A percentile compares a stretch with the other conserved stretches of the same genome.
Evolutionary conservation across 2,329 filamentous ascomycete species (phyloP).

Genomic region (Ophiostoma triangulosporum): DNA sequence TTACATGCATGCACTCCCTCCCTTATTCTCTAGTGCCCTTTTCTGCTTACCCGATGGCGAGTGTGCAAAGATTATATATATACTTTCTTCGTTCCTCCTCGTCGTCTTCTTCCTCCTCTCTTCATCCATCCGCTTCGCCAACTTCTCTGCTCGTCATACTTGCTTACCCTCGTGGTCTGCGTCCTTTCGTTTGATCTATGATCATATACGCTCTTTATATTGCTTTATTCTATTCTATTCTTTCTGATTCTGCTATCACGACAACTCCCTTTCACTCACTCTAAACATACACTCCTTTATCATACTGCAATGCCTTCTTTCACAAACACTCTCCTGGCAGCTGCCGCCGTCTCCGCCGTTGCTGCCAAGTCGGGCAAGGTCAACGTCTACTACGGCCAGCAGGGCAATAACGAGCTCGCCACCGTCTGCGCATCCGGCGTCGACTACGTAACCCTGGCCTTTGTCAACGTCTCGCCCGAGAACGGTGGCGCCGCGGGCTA

Average conservation of each 20-base stretch:
- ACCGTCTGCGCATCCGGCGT: slow-evolving; percentile 22
- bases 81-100: slow-evolving; percentile 1
- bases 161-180: slow-evolving; percentile 15
- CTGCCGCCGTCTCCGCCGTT: slow-evolving; percentile 15
- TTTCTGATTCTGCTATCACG: background rate
- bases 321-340: slow-evolving; percentile 18
- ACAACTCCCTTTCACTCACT: too few species aligned
- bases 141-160: slow-evolving; percentile 2
- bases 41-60: background rate
- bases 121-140: background rate
- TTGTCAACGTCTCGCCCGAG: slow-evolving; percentile 27
- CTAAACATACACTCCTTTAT: background rate
- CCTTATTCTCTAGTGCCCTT: background rate
- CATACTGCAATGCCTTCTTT: slow-evolving; percentile 10
- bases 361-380: slow-evolving; percentile 15
- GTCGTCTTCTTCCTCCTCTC: background rate
- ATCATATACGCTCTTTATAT: slow-evolving; percentile 7
- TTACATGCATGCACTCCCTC: background rate
- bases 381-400: slow-evolving; percentile 23
- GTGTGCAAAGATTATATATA: background rate
- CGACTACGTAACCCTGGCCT: slow-evolving; percentile 28
- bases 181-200: slow-evolving; percentile 15
- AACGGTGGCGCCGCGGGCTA: slow-evolving; percentile 21
- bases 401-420: slow-evolving; percentile 16
- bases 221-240: background rate